Percentiles rank a stretch among this genome's conserved stretches.
These are phyloP conservation scores for Fraxinus latifolia DNA, from an alignment of 305 asterid genomes.

Conservation along the genomic window DNA sequence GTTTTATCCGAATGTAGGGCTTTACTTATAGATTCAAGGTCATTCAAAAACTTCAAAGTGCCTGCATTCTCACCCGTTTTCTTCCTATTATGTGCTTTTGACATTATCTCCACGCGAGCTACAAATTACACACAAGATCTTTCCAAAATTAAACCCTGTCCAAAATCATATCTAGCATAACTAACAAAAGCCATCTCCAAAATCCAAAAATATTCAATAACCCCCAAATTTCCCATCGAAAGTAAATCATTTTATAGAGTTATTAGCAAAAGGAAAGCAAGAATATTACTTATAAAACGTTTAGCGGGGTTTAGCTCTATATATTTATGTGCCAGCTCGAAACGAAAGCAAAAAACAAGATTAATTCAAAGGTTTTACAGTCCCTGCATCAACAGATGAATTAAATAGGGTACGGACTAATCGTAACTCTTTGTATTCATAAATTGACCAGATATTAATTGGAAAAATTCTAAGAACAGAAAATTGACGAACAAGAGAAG, in stretches of 20 bases:
- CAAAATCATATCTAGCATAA: constrained; percentile 6
- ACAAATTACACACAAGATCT: constrained; percentile 28
- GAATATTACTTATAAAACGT: neutral
- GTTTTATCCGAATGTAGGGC: constrained; percentile 54
- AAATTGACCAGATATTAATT: neutral
- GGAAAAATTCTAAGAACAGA: neutral
- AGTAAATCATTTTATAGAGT: neutral
- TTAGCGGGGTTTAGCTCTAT: constrained; percentile 5
- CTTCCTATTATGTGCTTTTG: constrained; percentile 62
- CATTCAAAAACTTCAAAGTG: constrained; percentile 57
- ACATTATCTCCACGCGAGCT: constrained; percentile 55
- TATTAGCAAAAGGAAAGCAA: constrained; percentile 14
- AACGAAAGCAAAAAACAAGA: neutral
- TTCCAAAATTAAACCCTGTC: constrained; percentile 15
- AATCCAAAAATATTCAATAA: neutral
- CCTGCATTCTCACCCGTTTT: constrained; percentile 58
- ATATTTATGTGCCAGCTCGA: neutral
- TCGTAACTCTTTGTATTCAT: neutral
- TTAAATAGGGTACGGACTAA: neutral
- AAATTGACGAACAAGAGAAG: neutral
- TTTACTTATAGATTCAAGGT: constrained; percentile 66
- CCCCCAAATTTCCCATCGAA: neutral
- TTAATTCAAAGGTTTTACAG: constrained; percentile 21
- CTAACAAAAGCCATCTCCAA: neutral
- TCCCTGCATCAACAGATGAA: constrained; percentile 10